phyloP scores from a whole-genome alignment of 139 green algal genomes.

The Desmodesmus armatus region DNA sequence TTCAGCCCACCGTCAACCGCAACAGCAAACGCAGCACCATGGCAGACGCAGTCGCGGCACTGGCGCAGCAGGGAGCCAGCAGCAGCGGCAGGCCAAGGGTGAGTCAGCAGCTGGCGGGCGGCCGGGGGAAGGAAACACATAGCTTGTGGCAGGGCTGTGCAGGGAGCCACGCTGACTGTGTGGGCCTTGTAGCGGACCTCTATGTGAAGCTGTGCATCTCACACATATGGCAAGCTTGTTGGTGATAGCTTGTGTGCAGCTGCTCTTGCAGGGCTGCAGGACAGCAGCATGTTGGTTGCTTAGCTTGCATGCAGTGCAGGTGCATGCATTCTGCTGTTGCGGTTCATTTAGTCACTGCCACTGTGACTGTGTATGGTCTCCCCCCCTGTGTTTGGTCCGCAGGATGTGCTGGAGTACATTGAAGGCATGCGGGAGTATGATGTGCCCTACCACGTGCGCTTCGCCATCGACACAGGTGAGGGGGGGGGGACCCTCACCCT shows the following conservation, averaged over 20 bases:
- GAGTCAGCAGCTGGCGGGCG: too few relatives aligned
- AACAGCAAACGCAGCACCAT: conserved; percentile 33
- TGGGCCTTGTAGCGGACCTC: too few relatives aligned
- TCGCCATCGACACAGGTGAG: conserved; percentile 90
- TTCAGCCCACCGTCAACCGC: conserved; percentile 75
- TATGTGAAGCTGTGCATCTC: too few relatives aligned
- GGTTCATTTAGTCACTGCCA: not conserved
- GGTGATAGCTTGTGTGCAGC: too few relatives aligned
- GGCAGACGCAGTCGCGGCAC: conserved; percentile 21
- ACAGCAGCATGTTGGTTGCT: not conserved
- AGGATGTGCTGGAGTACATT: conserved; percentile 83
- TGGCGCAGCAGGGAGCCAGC: not conserved
- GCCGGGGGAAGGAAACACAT: too few relatives aligned
- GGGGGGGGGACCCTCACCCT: conserved; percentile 92
- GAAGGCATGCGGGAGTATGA: conserved; percentile 96
- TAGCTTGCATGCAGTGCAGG: not conserved
- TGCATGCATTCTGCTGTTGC: not conserved
- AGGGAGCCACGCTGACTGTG: too few relatives aligned
- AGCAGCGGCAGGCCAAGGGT: conserved; percentile 16
- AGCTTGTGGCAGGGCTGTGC: not conserved
- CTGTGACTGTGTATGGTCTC: not conserved
- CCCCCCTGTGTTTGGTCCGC: conserved; percentile 6
- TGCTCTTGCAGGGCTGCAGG: not conserved
- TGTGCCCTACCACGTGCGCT: conserved; percentile 97
- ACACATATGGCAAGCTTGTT: too few relatives aligned